Evolutionary conservation across 192 early-diverging fungal species (phyloP).

Genomic region (Spizellomyces punctatus): DNA sequence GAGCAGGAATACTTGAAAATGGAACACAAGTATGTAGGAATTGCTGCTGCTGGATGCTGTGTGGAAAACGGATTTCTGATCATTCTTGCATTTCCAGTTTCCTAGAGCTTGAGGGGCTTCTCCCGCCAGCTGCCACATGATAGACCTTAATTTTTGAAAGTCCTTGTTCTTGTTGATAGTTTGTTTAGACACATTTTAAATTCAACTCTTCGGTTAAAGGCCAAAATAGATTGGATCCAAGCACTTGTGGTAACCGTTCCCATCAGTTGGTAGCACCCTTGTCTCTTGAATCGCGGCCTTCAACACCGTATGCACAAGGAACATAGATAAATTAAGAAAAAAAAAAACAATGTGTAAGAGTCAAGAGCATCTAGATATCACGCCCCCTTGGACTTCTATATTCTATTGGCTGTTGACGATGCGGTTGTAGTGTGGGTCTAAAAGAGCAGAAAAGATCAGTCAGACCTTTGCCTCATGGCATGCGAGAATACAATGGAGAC

Average conservation of each 20-base stretch:
- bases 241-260: too few relatives aligned
- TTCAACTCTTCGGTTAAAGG: not conserved
- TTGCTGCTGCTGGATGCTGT: not conserved
- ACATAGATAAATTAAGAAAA: too few relatives aligned
- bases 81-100: constrained; percentile 21
- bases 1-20: constrained; percentile 46
- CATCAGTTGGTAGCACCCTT: too few relatives aligned
- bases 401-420: not conserved
- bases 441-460: not conserved
- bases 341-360: too few relatives aligned
- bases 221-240: too few relatives aligned
- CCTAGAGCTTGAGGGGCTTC: constrained; percentile 34
- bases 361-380: not conserved
- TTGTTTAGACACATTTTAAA: not conserved
- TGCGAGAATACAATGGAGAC: not conserved
- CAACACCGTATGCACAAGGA: too few relatives aligned
- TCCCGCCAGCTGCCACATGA: constrained; percentile 3
- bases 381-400: too few relatives aligned
- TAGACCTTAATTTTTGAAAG: not conserved
- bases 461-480: not conserved
- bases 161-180: not conserved
- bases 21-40: constrained; percentile 32
- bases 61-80: not conserved
- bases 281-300: too few relatives aligned
- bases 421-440: constrained; percentile 5